Conservation (phyloP, 352 stramenopile species). For the Pythium sp. region DNA sequence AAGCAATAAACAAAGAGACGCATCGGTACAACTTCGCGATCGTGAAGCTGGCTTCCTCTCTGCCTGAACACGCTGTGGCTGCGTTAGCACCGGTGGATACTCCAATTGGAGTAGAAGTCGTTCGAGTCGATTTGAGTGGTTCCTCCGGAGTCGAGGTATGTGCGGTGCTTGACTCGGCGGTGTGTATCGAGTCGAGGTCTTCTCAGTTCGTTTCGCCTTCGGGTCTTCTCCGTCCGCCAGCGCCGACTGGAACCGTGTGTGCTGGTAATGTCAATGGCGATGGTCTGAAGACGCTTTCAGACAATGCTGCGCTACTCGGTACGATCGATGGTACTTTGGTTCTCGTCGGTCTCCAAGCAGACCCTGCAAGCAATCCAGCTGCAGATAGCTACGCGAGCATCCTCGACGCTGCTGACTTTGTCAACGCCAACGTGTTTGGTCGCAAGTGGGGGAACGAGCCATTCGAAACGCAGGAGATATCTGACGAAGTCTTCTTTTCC, state of each 20-base stretch:
- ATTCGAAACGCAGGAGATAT: neutral
- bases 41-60: neutral
- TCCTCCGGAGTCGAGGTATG: neutral
- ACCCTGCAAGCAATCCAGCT: no score
- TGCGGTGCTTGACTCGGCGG: neutral
- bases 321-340: neutral
- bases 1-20: neutral
- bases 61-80: neutral
- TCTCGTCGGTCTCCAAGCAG: slow-evolving; percentile 9
- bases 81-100: neutral
- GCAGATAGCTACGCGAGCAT: slow-evolving; percentile 1
- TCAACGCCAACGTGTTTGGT: slow-evolving; percentile 4
- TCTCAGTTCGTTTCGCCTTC: no score
- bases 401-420: slow-evolving; percentile 3
- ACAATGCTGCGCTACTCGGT: slow-evolving; percentile 1
- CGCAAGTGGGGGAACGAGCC: neutral
- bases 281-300: no score
- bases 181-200: neutral
- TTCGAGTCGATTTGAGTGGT: slow-evolving; percentile 6
- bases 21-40: slow-evolving; percentile 5
- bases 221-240: neutral
- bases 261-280: neutral
- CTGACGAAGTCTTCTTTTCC: neutral
- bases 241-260: neutral
- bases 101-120: neutral